Base-by-base conservation (phyloP, 257 asterid species). In the Knoxia roxburghii region DNA sequence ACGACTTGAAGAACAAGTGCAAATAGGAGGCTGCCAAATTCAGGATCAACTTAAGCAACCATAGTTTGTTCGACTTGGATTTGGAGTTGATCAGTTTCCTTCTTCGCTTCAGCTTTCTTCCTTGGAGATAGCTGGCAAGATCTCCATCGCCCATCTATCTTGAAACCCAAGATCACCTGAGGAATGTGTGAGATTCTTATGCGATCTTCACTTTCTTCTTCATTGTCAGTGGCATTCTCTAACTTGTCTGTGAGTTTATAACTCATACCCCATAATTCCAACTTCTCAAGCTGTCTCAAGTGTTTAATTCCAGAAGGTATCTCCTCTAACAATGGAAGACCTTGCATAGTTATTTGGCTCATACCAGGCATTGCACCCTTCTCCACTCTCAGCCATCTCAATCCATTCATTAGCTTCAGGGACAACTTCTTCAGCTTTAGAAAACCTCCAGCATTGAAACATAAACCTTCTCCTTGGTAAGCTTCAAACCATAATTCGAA, bases 351-450 rank as follows among this genome's bases (percentile, higher is more conserved):
- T 13, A 55, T 21, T 27, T 26, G 37, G 11, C 27, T 32, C 9
- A 27, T 26, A n/a, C 61, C 18, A 30, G 61, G 61, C 61, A 55
- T 55, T 55, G 61, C 39, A 55, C 61, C 61, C 32, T 55, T 13
- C 61, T 55, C 61, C 7, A 55, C 13, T 27, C 4, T 55, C 61
- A 55, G 39, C 37, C 37, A 27, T 55, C 37, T 55, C 61, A 55
- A n/a, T 32, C 32, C 32, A 26, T 3, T 27, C 39, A 55, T 55
- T 2, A 13, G 12, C 61, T 6, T 12, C 7, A 55, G 9, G 21
- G 7, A 7, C 61, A 55, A 18, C 39, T 29, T 55, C 61, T 55
- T 55, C 39, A 55, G 61, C 61, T 55, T 55, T 41, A 7, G 33
- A 17, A 55, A 55, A 55, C 11, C 39, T 32, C n/a, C 37, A 12